Evolutionary conservation across 176 grass and related monocot species (phyloP).

Genomic region (Triticum urartu): DNA sequence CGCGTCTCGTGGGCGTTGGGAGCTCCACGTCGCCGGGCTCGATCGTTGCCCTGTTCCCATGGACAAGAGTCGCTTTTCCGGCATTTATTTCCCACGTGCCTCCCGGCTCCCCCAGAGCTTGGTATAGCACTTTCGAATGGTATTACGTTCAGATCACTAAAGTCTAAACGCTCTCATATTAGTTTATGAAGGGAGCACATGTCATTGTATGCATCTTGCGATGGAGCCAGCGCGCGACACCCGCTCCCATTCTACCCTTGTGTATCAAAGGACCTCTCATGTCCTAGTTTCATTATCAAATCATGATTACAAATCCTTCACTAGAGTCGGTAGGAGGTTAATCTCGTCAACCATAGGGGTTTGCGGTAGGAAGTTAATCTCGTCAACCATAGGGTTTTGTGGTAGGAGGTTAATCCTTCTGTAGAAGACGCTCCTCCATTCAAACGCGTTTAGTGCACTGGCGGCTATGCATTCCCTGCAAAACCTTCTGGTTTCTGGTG

Average conservation of each 20-base stretch:
- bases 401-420: neutral
- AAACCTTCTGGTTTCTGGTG: neutral
- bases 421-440: neutral
- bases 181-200: no score
- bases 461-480: neutral
- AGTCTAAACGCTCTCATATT: no score
- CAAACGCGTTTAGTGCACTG: neutral
- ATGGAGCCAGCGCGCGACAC: no score
- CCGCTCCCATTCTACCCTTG: no score
- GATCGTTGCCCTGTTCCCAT: slow-evolving; percentile 7
- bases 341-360: no score
- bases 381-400: no score
- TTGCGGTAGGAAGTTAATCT: no score
- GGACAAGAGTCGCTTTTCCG: neutral
- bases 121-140: no score
- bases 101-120: neutral
- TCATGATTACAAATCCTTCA: neutral
- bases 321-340: no score
- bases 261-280: no score
- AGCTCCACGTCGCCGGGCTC: neutral
- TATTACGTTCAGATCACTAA: no score
- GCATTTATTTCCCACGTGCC: slow-evolving; percentile 9
- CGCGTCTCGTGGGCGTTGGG: neutral
- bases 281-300: neutral
- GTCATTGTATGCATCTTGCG: no score